Evolutionary conservation across 1,139 yeast species (phyloP).

Genomic region (Blastobotrys malaysiensis): DNA sequence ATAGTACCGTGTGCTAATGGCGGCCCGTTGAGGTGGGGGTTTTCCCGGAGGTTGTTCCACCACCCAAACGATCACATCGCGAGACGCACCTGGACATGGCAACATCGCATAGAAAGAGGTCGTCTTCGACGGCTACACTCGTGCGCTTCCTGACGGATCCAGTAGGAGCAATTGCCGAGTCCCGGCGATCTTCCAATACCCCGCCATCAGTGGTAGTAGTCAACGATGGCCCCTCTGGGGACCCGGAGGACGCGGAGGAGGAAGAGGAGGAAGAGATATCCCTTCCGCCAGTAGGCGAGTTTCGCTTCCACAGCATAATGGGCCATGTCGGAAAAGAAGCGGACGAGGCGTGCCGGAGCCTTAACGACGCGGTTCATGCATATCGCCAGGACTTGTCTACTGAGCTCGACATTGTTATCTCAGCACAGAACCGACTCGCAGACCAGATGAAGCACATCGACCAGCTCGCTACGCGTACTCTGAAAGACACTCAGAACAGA

Average conservation of each 20-base stretch:
- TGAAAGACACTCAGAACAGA: conserved; percentile 16
- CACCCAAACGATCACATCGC: neutral
- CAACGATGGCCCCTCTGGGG: neutral
- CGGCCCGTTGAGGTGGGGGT: too few species aligned
- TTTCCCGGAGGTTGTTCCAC: neutral
- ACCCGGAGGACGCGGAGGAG: neutral
- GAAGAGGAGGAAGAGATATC: conserved; percentile 11
- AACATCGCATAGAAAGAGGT: neutral
- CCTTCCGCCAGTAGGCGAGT: conserved; percentile 20
- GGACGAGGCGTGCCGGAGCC: conserved; percentile 12
- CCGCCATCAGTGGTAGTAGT: neutral
- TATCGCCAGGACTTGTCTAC: conserved; percentile 18
- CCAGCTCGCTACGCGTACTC: conserved; percentile 16
- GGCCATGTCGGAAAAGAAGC: conserved; percentile 12
- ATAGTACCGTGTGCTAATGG: too few species aligned
- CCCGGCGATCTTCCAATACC: neutral
- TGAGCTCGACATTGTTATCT: conserved; percentile 16
- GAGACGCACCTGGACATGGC: neutral
- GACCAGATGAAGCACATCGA: conserved; percentile 19
- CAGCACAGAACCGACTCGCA: conserved; percentile 18
- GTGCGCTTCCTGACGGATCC: neutral
- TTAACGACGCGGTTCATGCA: conserved; percentile 12
- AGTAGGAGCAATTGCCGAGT: neutral
- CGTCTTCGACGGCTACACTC: neutral
- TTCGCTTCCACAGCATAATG: conserved; percentile 15